phyloP scores from a whole-genome alignment of 768 basidiomycete species.

The Lentinus brumalis region DNA sequence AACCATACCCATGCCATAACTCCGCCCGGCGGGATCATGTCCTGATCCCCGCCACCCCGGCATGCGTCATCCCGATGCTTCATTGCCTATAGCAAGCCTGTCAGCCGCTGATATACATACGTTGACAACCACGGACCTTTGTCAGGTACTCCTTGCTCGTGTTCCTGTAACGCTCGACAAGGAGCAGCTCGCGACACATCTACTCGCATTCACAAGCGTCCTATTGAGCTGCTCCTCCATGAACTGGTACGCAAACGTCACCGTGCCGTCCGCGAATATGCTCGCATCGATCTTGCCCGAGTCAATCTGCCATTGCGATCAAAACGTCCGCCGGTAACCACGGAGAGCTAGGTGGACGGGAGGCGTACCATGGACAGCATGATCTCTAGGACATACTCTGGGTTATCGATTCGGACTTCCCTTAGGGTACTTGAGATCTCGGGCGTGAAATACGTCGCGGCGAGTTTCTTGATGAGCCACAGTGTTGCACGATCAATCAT shows the following conservation, averaged over 20 bases:
- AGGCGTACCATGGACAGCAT: constrained; percentile 72
- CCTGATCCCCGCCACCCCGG: constrained; percentile 25
- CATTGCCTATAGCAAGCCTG: constrained; percentile 18
- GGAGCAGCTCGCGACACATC: constrained; percentile 49
- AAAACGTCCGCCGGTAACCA: no score
- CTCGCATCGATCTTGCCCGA: constrained; percentile 67
- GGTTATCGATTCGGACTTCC: constrained; percentile 49
- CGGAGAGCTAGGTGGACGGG: not conserved
- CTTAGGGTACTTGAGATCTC: constrained; percentile 70
- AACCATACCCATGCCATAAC: no score
- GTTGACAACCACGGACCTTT: constrained; percentile 50
- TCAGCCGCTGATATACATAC: not conserved
- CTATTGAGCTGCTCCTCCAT: constrained; percentile 62
- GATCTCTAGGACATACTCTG: constrained; percentile 57
- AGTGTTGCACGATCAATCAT: constrained; percentile 71
- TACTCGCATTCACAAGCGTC: constrained; percentile 53
- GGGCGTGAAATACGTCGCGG: constrained; percentile 80
- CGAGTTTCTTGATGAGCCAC: constrained; percentile 80
- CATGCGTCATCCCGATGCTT: constrained; percentile 31
- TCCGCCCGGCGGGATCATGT: constrained; percentile 20
- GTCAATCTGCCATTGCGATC: constrained; percentile 56
- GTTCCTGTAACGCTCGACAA: constrained; percentile 57
- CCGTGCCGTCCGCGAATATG: constrained; percentile 68
- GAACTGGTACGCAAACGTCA: constrained; percentile 66
- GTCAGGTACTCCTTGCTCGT: constrained; percentile 70